phyloP scores from a whole-genome alignment of 148 eudicot species.

The Silene conica region DNA sequence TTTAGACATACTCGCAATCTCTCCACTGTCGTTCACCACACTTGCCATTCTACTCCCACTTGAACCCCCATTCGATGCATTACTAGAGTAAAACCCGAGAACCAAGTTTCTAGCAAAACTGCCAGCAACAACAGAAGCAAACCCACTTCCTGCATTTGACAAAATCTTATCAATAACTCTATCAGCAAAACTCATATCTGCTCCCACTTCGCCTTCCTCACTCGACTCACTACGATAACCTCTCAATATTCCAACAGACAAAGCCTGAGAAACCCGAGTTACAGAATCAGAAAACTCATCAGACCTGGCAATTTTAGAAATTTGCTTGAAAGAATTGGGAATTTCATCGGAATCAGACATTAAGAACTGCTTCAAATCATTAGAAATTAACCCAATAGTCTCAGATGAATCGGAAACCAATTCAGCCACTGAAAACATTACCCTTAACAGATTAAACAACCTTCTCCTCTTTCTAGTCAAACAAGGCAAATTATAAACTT shows the following conservation, averaged over 20 bases:
- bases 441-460: constrained; percentile 41
- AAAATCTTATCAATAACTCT: constrained; percentile 50
- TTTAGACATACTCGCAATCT: constrained; percentile 25
- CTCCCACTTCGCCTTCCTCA: constrained; percentile 27
- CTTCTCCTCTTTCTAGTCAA: constrained; percentile 51
- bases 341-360: constrained; percentile 66
- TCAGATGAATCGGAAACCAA: constrained; percentile 72
- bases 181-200: constrained; percentile 38
- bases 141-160: constrained; percentile 67
- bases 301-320: constrained; percentile 59
- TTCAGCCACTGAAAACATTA: constrained; percentile 48
- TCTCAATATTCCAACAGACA: constrained; percentile 53
- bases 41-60: constrained; percentile 20
- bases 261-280: constrained; percentile 47
- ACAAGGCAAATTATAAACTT: constrained; percentile 49
- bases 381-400: constrained; percentile 50
- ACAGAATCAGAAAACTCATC: constrained; percentile 60
- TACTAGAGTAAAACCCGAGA: constrained; percentile 40
- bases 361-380: constrained; percentile 66
- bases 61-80: constrained; percentile 17
- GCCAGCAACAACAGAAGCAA: constrained; percentile 75
- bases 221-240: constrained; percentile 36
- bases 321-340: constrained; percentile 75
- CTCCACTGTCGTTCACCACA: constrained; percentile 17
- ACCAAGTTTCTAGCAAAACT: constrained; percentile 88